A percentile compares a stretch with the other conserved stretches of the same genome.
Conservation (phyloP, 805 yeast species). For the Candida silvatica region DNA sequence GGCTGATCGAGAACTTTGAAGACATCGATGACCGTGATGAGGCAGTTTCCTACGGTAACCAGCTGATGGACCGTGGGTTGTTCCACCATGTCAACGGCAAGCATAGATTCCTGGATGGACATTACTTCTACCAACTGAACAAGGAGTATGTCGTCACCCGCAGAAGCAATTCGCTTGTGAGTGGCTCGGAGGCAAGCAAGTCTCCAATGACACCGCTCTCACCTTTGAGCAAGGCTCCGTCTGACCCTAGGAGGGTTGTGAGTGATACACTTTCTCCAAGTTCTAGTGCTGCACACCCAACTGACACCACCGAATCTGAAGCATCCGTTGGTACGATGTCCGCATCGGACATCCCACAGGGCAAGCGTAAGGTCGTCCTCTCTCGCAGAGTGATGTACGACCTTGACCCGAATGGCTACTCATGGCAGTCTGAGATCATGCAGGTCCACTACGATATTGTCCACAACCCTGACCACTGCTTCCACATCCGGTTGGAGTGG, state of each 20-base stretch:
- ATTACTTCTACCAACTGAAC: constrained; percentile 73
- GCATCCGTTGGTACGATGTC: background rate
- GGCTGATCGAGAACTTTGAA: constrained; percentile 72
- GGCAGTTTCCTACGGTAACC: constrained; percentile 75
- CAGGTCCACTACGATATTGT: constrained; percentile 86
- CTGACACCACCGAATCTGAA: constrained; percentile 1
- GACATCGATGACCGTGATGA: constrained; percentile 79
- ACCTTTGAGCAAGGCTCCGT: background rate
- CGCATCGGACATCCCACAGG: background rate
- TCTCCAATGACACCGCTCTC: constrained; percentile 1
- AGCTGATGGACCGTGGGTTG: constrained; percentile 60
- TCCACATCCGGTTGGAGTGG: constrained; percentile 90
- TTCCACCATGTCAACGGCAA: constrained; percentile 77
- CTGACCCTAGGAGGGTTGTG: background rate
- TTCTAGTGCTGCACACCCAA: background rate
- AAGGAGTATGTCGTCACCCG: constrained; percentile 34
- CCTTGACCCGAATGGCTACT: constrained; percentile 63
- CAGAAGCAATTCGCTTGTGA: background rate
- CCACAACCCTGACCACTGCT: constrained; percentile 92
- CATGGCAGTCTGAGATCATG: constrained; percentile 70
- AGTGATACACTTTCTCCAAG: background rate
- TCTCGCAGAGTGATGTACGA: constrained; percentile 63
- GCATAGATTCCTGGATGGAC: constrained; percentile 86
- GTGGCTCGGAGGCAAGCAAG: background rate
- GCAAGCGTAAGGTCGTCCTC: constrained; percentile 37